Percentiles rank a stretch among this genome's conserved stretches.
Evolutionary conservation across 2,329 filamentous ascomycete genomes (phyloP).

Genomic region (Colletotrichum sansevieriae): DNA sequence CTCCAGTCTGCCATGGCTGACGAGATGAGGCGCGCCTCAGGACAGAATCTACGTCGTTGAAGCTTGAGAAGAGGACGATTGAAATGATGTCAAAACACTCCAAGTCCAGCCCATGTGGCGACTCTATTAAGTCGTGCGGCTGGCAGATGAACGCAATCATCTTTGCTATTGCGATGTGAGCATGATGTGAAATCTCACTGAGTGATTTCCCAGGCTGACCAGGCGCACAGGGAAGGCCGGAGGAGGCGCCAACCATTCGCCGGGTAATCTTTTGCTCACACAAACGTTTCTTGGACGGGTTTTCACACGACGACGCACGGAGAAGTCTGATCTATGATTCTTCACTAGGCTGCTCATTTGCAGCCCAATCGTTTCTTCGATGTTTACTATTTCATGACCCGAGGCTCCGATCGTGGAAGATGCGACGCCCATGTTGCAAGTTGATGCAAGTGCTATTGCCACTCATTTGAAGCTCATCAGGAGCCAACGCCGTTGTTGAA

Average conservation of each 20-base stretch:
- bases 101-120: constrained; percentile 17
- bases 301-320: constrained; percentile 34
- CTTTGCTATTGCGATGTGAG: constrained; percentile 39
- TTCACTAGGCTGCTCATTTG: constrained; percentile 23
- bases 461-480: constrained; percentile 49
- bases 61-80: not conserved
- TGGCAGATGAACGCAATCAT: constrained; percentile 22
- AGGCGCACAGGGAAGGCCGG: constrained; percentile 7
- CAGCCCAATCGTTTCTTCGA: constrained; percentile 29
- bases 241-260: constrained; percentile 2
- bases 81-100: not conserved
- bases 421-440: constrained; percentile 49
- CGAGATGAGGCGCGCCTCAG: constrained; percentile 30
- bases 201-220: constrained; percentile 11
- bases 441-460: constrained; percentile 45
- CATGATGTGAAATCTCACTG: not conserved
- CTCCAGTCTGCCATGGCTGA: constrained; percentile 40
- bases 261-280: constrained; percentile 25
- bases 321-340: constrained; percentile 21
- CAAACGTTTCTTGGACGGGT: constrained; percentile 27
- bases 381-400: constrained; percentile 41
- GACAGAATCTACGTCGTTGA: constrained; percentile 35
- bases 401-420: constrained; percentile 57
- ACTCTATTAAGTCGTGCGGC: not conserved
- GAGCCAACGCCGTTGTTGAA: constrained; percentile 67